Evolutionary conservation across 1,284 basidiomycete species (phyloP), one percentile per base, ranked within the genome.

Genomic region (Caloboletus inedulis): DNA sequence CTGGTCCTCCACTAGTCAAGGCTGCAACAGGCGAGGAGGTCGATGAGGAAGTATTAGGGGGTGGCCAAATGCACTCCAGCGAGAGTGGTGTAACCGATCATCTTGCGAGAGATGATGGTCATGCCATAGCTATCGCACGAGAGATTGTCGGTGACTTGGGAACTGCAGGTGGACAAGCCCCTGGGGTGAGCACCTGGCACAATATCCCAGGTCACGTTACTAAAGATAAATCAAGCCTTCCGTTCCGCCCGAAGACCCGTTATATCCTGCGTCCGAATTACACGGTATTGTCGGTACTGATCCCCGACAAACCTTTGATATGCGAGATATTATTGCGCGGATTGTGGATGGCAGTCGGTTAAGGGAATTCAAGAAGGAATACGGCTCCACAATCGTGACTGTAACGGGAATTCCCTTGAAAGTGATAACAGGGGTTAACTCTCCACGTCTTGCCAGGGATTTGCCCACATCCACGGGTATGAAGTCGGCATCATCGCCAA

Each of bases 61-160:
- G 91, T 43, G 94, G 94, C 16, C 77, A 87, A 62, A 98, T 98
- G 94, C 95, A 98, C 70, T 94, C 93, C 0, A 86, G 82, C 51
- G 92, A 94, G 64, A 94, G 91, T 59, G 94, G 94, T 45, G 95
- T 98, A 1, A 94, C 92, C 21, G 94, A 98, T 68, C 91, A 97
- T 69, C 79, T 98, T 12, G 94, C 94, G 2, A 74, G 81, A 53
- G 88, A 92, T 62, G 94, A 98, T 61, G 87, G 88, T 47, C 92
- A 98, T 68, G 94, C 94, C 3, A 80, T 98, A 60, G 77, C 81
- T 3, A 88, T 96, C 53, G 90, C 92, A 3, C 77, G 94, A 59
- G 88, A 83, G 21, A 85, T 93, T 23, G 78, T 98, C 18, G 80
- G 84, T 30, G 91, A 94, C 69, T 76, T 96, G 10, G 89, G 89